Base-by-base conservation (phyloP, 495 filamentous ascomycete species). In the Oidiodendron maius region DNA sequence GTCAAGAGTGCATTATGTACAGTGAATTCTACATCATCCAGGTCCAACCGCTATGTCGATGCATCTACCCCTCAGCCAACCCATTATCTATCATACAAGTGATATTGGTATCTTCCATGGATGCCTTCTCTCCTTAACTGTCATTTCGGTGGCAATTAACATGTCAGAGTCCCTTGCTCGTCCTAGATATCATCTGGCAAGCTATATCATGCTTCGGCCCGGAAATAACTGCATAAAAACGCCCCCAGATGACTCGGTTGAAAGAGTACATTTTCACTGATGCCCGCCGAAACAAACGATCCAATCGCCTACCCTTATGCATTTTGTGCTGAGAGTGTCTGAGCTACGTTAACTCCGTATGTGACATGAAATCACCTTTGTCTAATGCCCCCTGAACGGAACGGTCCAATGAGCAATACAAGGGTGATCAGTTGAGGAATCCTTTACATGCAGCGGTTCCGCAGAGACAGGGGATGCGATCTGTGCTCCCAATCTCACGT, bases 381-480 rank as follows among this genome's bases (percentile, higher is more conserved):
- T 20, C 6, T 15, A 5, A 9, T 24, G 15, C 32, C 45, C 17
- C 3, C 37, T 20, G 11, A 32, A 16, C 8, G 16, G 15, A 4
- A 40, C 16, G 35, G n/a, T 40, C n/a, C 8, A 40, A 40, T 18
- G 15, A 20, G 38, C 4, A 21, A 40, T 20, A 21, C 8, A 56
- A 35, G 37, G 44, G 25, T 37, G 32, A 61, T 81, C 76, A 98
- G 67, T 98, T 98, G 69, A 98, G 86, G 71, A 97, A 98, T 44
- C 93, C 93, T 75, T 98, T 98, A 71, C 93, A 98, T 16, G 87
- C 89, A 9, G 86, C 81, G 30, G 91, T 95, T 39, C 93, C 93
- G 68, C 93, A 98, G 30, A 98, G 80, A 68, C 93, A 98, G 18
- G 93, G 93, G 55, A 98, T 95, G 48, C 93, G 88, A 66, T 98